Evolutionary conservation across 2,329 filamentous ascomycete genomes (phyloP), one percentile per base, ranked within the genome.

Genomic region (Truncatella angustata): DNA sequence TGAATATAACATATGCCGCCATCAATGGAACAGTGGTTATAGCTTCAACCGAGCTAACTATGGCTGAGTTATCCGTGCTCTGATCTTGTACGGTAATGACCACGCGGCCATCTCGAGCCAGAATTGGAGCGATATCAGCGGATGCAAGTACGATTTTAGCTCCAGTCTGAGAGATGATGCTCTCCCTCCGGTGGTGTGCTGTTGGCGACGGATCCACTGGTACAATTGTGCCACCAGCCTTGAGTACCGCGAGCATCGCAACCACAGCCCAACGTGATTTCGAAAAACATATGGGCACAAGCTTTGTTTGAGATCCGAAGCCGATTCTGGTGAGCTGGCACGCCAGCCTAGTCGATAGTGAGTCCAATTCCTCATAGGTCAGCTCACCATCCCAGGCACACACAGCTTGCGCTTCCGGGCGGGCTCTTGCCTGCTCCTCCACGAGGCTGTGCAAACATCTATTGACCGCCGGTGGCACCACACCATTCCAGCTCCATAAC

Each of bases 161-260:
- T 32, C 28, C 20, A 21, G 55, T 55, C 49, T 55, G 50, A 24
- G 35, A 46, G 49, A 58, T 55, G n/a, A 57, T 55, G 2, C 49
- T 52, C 21, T 60, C 54, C 2, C 61, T 53, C 28, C 66, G 61
- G 2, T 54, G 55, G 16, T 55, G 5, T 36, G 34, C 44, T 1
- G 70, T 68, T 39, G 70, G 65, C 49, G 62, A 67, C 3, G 69
- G 64, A 56, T 73, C 69, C 16, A 73, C 54, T 18, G 69, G 66
- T 52, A 73, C 66, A 51, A 70, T 71, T 4, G 58, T 66, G 16
- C 61, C 66, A 12, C 66, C 67, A 7, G 68, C 60, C 4, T 69
- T 57, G 12, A 70, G 54, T 14, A 71, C 60, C 3, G 57, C 67
- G 56, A 70, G 62, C 16, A 68, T 65, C 2, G 64, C 64, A 9